These are phyloP conservation scores for Insectozyma bohioensis DNA, from an alignment of 1,139 yeast genomes.

Conservation along the genomic window DNA sequence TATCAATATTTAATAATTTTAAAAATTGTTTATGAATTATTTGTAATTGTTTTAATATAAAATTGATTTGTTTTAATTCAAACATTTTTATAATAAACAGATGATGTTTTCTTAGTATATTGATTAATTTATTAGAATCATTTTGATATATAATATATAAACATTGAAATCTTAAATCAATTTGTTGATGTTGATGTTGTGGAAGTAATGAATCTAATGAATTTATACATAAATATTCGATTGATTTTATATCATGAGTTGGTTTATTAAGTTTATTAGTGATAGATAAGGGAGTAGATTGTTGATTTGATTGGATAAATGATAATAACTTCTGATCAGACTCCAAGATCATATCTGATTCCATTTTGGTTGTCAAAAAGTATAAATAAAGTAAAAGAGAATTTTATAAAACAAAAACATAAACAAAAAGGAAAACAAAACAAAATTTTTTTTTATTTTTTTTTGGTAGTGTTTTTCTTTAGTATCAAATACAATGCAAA, in stretches of 20 bases:
- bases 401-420: neutral
- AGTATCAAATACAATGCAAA: neutral
- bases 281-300: constrained; percentile 10
- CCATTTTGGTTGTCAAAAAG: constrained; percentile 2
- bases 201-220: constrained; percentile 7
- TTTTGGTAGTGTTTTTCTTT: neutral
- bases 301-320: constrained; percentile 11
- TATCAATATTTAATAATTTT: constrained; percentile 5
- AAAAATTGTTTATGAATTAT: constrained; percentile 12
- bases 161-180: constrained; percentile 15
- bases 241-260: constrained; percentile 12
- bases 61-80: constrained; percentile 20
- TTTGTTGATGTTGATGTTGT: constrained; percentile 3
- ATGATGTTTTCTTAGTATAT: constrained; percentile 27
- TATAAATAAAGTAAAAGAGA: constrained; percentile 1
- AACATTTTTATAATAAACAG: constrained; percentile 28
- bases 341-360: too few species aligned
- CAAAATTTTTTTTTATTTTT: neutral
- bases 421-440: neutral
- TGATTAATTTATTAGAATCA: constrained; percentile 10
- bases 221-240: constrained; percentile 12
- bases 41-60: constrained; percentile 16
- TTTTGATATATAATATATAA: constrained; percentile 10
- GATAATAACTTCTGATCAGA: constrained; percentile 11
- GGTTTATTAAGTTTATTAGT: constrained; percentile 12